Conservation (phyloP, 768 basidiomycete species). For the Tylopilus plumbeoviolaceoides region DNA sequence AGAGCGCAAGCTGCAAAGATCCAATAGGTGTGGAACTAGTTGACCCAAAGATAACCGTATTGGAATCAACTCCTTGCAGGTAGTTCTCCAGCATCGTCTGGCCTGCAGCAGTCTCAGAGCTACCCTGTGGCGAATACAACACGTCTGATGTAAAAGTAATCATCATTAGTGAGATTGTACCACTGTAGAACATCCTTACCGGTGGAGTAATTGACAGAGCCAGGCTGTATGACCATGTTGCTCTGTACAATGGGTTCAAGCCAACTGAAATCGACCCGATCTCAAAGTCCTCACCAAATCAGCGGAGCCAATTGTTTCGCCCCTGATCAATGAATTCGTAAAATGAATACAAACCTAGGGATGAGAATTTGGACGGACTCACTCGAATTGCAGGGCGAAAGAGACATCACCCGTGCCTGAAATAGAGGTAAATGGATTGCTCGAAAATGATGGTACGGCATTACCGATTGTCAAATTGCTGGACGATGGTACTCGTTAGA, state of each 20-base stretch:
- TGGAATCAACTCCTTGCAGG: conserved; percentile 57
- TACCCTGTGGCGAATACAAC: conserved; percentile 55
- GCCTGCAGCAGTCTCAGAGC: conserved; percentile 47
- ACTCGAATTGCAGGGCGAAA: conserved; percentile 57
- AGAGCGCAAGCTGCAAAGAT: conserved; percentile 59
- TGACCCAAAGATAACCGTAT: conserved; percentile 53
- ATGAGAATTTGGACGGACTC: conserved; percentile 16
- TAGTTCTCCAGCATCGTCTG: conserved; percentile 59
- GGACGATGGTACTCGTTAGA: neutral
- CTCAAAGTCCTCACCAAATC: conserved; percentile 40
- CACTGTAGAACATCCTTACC: conserved; percentile 28
- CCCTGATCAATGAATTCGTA: conserved; percentile 34
- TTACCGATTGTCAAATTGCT: conserved; percentile 39
- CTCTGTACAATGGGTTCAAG: conserved; percentile 31
- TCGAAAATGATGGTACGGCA: neutral
- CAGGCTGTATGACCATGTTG: conserved; percentile 56
- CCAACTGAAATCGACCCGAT: neutral
- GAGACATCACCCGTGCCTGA: conserved; percentile 60
- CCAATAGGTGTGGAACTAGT: conserved; percentile 53
- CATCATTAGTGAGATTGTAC: neutral
- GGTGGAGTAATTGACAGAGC: conserved; percentile 52
- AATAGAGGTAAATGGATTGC: conserved; percentile 36
- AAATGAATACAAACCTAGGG: neutral
- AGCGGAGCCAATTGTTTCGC: conserved; percentile 53
- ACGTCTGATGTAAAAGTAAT: conserved; percentile 40